Evolutionary conservation across 495 filamentous ascomycete genomes (phyloP).

Genomic region (Aspergillus indologenus): DNA sequence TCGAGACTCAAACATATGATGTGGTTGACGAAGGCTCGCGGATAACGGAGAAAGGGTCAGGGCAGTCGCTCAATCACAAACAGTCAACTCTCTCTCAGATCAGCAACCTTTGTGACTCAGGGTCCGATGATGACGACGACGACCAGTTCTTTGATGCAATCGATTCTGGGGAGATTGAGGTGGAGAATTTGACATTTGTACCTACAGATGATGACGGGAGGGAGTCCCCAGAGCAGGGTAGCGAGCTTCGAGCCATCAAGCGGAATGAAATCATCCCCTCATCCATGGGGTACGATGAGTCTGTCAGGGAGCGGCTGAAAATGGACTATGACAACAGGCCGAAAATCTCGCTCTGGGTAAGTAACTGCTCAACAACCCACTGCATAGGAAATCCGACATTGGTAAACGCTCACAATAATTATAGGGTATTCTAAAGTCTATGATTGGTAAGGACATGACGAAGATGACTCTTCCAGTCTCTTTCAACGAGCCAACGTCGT

Average conservation of each 20-base stretch:
- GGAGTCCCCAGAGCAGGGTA: slow-evolving; percentile 39
- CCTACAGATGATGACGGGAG: slow-evolving; percentile 47
- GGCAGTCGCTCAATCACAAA: slow-evolving; percentile 24
- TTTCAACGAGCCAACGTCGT: slow-evolving; percentile 96
- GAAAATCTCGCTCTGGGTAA: slow-evolving; percentile 93
- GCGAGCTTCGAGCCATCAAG: slow-evolving; percentile 48
- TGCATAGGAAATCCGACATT: background rate
- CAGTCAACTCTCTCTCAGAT: slow-evolving; percentile 32
- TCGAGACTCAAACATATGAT: slow-evolving; percentile 17
- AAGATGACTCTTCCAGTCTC: slow-evolving; percentile 98
- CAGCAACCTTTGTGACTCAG: slow-evolving; percentile 65
- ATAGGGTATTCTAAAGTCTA: slow-evolving; percentile 94
- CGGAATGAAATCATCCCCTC: slow-evolving; percentile 63
- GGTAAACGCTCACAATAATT: slow-evolving; percentile 24
- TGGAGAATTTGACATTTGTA: slow-evolving; percentile 53
- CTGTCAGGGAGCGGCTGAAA: slow-evolving; percentile 70
- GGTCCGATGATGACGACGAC: slow-evolving; percentile 75
- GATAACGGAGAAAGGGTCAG: slow-evolving; percentile 5
- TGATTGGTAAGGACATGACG: slow-evolving; percentile 99
- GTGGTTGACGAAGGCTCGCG: slow-evolving; percentile 12
- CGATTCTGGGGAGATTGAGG: slow-evolving; percentile 86
- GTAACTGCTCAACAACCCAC: slow-evolving; percentile 21
- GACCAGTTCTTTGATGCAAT: slow-evolving; percentile 98
- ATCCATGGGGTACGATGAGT: slow-evolving; percentile 88
- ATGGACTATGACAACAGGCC: slow-evolving; percentile 91